These are phyloP conservation scores for Chaetomium fimeti DNA, from an alignment of 495 filamentous ascomycete genomes.

Conservation along the genomic window DNA sequence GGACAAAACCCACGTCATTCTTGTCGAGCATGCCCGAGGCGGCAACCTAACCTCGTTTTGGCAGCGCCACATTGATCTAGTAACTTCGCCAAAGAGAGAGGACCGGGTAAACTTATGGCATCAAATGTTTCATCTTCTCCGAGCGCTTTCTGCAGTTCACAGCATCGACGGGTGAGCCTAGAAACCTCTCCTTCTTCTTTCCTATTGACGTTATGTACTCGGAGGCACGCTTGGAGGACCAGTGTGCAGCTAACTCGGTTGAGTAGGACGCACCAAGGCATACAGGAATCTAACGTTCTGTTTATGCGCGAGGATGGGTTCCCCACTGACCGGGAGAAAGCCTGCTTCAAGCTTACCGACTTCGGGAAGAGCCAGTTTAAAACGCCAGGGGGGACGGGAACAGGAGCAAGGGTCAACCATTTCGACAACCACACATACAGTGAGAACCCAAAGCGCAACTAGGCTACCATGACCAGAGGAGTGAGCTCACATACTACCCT, in stretches of 20 bases:
- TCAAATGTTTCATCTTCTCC: slow-evolving; percentile 4
- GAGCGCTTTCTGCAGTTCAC: neutral
- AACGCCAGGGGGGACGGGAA: neutral
- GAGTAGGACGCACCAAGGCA: neutral
- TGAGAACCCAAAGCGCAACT: no score
- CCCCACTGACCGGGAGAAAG: neutral
- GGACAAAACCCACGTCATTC: neutral
- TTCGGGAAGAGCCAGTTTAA: slow-evolving; percentile 3
- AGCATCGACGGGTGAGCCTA: neutral
- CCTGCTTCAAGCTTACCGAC: slow-evolving; percentile 15
- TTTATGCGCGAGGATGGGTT: neutral
- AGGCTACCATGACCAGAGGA: no score
- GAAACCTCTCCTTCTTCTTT: neutral
- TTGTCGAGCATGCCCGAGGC: slow-evolving; percentile 6
- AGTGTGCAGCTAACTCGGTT: no score
- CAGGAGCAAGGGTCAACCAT: no score
- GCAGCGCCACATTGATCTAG: neutral
- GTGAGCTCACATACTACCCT: no score
- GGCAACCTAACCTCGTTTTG: neutral
- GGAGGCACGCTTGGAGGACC: no score
- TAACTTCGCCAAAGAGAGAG: neutral
- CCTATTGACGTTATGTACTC: no score
- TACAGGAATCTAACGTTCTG: slow-evolving; percentile 8
- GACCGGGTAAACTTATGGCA: neutral
- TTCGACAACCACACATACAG: no score